Conservation (phyloP, 495 filamentous ascomycete genomes). For the Aspergillus steynii region DNA sequence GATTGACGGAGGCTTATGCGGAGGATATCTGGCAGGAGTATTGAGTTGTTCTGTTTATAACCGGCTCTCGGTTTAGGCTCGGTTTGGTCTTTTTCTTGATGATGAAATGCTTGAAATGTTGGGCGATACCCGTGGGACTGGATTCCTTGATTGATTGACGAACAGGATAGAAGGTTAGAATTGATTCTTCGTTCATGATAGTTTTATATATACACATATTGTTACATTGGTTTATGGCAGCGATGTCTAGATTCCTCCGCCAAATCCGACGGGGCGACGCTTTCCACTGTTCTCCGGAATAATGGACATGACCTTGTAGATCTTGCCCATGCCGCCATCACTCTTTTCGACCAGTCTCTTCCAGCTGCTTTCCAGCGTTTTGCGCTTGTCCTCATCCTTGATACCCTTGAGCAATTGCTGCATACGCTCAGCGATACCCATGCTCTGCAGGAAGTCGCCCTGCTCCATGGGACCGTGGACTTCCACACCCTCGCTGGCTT, state of each 20-base stretch:
- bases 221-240: not conserved
- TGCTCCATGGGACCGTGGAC: slow-evolving; percentile 93
- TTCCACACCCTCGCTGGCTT: slow-evolving; percentile 75
- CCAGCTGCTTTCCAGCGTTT: slow-evolving; percentile 71
- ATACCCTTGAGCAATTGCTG: slow-evolving; percentile 59
- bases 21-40: slow-evolving; percentile 83
- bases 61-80: slow-evolving; percentile 6
- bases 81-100: slow-evolving; percentile 13
- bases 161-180: not conserved
- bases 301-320: slow-evolving; percentile 93
- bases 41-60: slow-evolving; percentile 14
- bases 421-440: slow-evolving; percentile 82
- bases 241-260: slow-evolving; percentile 60
- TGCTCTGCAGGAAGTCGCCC: slow-evolving; percentile 68
- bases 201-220: not conserved
- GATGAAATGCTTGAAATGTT: slow-evolving; percentile 12
- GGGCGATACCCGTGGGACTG: slow-evolving; percentile 6
- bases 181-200: not conserved
- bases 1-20: slow-evolving; percentile 81
- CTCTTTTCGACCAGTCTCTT: slow-evolving; percentile 76
- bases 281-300: slow-evolving; percentile 75
- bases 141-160: not conserved
- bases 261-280: slow-evolving; percentile 86
- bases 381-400: slow-evolving; percentile 51
- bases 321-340: slow-evolving; percentile 81